Evolutionary conservation across 306 rosid species (phyloP).

Genomic region (Lupinus albus): DNA sequence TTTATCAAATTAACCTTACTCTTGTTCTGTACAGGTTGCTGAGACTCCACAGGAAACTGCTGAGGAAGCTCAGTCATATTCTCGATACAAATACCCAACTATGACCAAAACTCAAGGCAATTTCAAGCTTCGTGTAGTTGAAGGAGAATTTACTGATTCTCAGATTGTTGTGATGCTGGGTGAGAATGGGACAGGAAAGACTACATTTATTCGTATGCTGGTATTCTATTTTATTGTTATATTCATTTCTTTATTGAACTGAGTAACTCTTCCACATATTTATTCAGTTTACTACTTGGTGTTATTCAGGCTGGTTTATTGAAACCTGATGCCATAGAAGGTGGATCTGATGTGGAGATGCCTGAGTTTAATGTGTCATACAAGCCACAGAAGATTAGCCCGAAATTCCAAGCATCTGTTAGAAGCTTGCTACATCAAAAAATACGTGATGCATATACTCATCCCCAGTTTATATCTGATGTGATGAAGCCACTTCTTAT

Average conservation of each 20-base stretch:
- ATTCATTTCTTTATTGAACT: slow-evolving; percentile 22
- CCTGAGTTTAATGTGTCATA: slow-evolving; percentile 97
- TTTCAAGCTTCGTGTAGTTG: slow-evolving; percentile 77
- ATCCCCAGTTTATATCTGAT: slow-evolving; percentile 93
- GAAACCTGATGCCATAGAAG: slow-evolving; percentile 85
- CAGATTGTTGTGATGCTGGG: slow-evolving; percentile 99
- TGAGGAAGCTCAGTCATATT: slow-evolving; percentile 90
- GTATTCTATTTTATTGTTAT: slow-evolving; percentile 49
- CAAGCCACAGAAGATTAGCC: slow-evolving; percentile 98
- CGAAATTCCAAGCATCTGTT: slow-evolving; percentile 78
- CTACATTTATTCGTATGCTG: slow-evolving; percentile 99
- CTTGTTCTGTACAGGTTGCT: slow-evolving; percentile 72
- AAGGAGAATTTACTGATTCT: slow-evolving; percentile 98
- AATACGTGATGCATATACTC: slow-evolving; percentile 85
- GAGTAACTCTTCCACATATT: background rate
- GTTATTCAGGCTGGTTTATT: slow-evolving; percentile 82
- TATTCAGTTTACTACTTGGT: slow-evolving; percentile 19
- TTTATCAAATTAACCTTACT: background rate
- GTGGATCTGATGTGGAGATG: slow-evolving; percentile 69
- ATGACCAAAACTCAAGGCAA: slow-evolving; percentile 92
- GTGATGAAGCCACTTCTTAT: slow-evolving; percentile 99
- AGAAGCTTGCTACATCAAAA: slow-evolving; percentile 76
- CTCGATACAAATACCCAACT: slow-evolving; percentile 88
- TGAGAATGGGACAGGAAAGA: slow-evolving; percentile 98
- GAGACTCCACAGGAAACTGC: slow-evolving; percentile 97